Base-by-base conservation (phyloP, 139 green algal species). In the Diplosphaera chodatii region DNA sequence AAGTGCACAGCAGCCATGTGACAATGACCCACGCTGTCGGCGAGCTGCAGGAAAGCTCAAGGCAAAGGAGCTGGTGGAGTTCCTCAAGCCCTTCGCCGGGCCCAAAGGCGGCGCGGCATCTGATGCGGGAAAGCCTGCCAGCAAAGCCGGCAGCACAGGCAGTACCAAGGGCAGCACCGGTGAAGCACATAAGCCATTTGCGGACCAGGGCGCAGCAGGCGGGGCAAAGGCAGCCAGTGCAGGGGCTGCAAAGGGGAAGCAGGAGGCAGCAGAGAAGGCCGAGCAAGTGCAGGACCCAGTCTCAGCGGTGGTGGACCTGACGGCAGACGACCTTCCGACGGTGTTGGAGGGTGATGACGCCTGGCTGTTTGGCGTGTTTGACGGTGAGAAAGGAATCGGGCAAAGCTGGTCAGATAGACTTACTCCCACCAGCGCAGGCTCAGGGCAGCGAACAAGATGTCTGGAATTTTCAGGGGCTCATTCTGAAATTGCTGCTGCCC, bases 11-110 rank as follows among this genome's bases (percentile, higher is more conserved):
- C n/a, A n/a, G n/a, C n/a, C n/a, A n/a, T n/a, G n/a, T n/a, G n/a
- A n/a, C n/a, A n/a, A n/a, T n/a, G n/a, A n/a, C n/a, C 10, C 48
- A 59, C 16, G 48, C n/a, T n/a, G n/a, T n/a, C n/a, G n/a, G n/a
- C n/a, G n/a, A n/a, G n/a, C 48, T 59, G 48, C 40, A 76, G 71
- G 71, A 37, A 65, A 70, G 23, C 63, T 82, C 55, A 84, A 84
- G 72, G 72, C 79, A 20, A 55, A 69, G 21, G 68, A 74, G 29
- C 68, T 84, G 32, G 66, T 75, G 10, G 40, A 55, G 13, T 79
- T 71, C 75, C 75, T 84, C 29, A 33, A 28, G 27, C n/a, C 23
- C 25, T 74, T 74, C 30, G 55, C 56, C 31, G 73, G 30, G 30
- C 32, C 67, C 62, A 32, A n/a, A 3, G 4, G 1, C 15, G 63